Percentiles rank a stretch among this genome's conserved stretches.
phyloP scores from a whole-genome alignment of 257 asterid genomes.

The Oldenlandia corymbosa region DNA sequence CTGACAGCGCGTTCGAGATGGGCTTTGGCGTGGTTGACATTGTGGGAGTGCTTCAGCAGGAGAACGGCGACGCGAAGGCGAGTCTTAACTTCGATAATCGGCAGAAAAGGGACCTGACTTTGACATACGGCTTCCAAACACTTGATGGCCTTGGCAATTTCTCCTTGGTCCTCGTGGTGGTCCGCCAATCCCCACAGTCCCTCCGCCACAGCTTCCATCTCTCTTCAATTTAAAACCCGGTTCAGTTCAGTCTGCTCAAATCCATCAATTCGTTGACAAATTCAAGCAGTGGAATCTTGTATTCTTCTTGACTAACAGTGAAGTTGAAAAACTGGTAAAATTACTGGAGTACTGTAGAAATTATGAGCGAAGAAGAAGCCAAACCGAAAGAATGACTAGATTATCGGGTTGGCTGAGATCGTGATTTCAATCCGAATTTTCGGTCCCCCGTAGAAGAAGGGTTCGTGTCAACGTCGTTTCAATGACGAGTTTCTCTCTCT shows the following conservation, averaged over 20 bases:
- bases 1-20: slow-evolving; percentile 89
- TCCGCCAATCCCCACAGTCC: slow-evolving; percentile 96
- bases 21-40: slow-evolving; percentile 82
- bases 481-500: neutral
- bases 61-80: slow-evolving; percentile 83
- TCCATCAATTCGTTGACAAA: neutral
- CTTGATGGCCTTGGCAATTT: slow-evolving; percentile 74
- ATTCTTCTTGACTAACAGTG: too few relatives aligned
- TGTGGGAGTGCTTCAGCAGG: slow-evolving; percentile 84
- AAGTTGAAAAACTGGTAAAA: too few relatives aligned
- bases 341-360: too few relatives aligned
- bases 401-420: neutral
- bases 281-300: too few relatives aligned
- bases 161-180: slow-evolving; percentile 70
- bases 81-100: slow-evolving; percentile 80
- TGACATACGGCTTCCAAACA: slow-evolving; percentile 96
- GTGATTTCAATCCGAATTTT: neutral
- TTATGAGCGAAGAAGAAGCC: too few relatives aligned
- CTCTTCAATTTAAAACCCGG: neutral
- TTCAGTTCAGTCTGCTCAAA: neutral
- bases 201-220: slow-evolving; percentile 90
- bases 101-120: slow-evolving; percentile 74
- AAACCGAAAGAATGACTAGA: neutral
- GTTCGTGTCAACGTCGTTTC: neutral
- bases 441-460: neutral